Percentiles rank a stretch among this genome's conserved stretches.
Evolutionary conservation across 257 asterid species (phyloP).

Genomic region (Scutellaria baicalensis): DNA sequence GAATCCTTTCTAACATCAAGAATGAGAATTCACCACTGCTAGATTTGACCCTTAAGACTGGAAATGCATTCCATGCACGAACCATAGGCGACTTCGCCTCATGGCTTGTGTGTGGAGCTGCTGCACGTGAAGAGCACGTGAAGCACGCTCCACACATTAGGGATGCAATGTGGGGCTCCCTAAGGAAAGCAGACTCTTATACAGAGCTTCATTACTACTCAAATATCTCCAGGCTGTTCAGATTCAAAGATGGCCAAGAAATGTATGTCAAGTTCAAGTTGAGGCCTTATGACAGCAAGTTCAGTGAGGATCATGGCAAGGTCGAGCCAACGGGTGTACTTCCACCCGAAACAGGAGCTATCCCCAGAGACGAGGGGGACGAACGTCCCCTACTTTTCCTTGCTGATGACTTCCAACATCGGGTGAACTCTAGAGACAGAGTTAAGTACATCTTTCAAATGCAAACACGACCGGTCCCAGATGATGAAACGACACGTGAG

Average conservation of each 20-base stretch:
- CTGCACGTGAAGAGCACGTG: slow-evolving; percentile 59
- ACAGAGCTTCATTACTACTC: slow-evolving; percentile 64
- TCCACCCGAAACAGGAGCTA: slow-evolving; percentile 69
- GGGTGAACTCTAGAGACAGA: slow-evolving; percentile 29
- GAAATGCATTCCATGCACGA: slow-evolving; percentile 61
- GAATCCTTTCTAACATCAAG: slow-evolving; percentile 29
- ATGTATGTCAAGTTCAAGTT: slow-evolving; percentile 58
- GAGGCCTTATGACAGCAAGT: slow-evolving; percentile 42
- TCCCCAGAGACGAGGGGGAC: slow-evolving; percentile 55
- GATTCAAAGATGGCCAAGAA: slow-evolving; percentile 42
- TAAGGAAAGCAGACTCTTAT: slow-evolving; percentile 44
- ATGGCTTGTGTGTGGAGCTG: slow-evolving; percentile 63
- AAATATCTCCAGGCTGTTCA: slow-evolving; percentile 46
- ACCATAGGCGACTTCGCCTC: slow-evolving; percentile 61
- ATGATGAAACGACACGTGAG: slow-evolving; percentile 38
- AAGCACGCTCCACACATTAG: slow-evolving; percentile 50
- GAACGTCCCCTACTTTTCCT: slow-evolving; percentile 50
- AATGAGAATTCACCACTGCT: slow-evolving; percentile 27
- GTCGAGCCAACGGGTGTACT: slow-evolving; percentile 52
- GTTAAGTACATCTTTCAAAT: slow-evolving; percentile 46
- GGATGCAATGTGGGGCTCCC: slow-evolving; percentile 65
- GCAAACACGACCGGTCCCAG: slow-evolving; percentile 40
- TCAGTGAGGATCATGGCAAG: slow-evolving; percentile 44
- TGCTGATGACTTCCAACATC: slow-evolving; percentile 43
- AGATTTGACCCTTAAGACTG: slow-evolving; percentile 57